Conservation (phyloP, 768 basidiomycete species). For the Boletus eberwhitei region DNA sequence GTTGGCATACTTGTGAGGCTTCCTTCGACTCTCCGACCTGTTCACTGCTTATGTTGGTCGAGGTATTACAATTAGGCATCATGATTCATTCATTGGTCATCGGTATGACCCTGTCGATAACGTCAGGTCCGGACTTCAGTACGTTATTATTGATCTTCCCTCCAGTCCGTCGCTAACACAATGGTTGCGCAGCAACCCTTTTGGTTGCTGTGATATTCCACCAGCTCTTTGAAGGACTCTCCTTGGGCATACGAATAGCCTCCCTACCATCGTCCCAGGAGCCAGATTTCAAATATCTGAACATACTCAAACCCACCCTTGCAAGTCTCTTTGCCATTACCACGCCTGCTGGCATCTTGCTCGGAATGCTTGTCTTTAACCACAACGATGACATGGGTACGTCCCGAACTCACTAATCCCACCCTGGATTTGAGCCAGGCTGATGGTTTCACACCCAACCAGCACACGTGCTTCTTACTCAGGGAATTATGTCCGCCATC, state of each 20-base stretch:
- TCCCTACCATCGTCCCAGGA: slow-evolving; percentile 47
- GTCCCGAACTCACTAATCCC: not conserved
- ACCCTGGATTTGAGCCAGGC: not conserved
- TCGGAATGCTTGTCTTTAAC: slow-evolving; percentile 52
- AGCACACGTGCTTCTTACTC: slow-evolving; percentile 53
- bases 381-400: slow-evolving; percentile 29
- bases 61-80: slow-evolving; percentile 82
- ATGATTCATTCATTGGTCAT: slow-evolving; percentile 84
- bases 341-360: slow-evolving; percentile 63
- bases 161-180: not conserved
- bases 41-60: not conserved
- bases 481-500: slow-evolving; percentile 77
- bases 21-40: not conserved
- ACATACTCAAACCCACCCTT: slow-evolving; percentile 49
- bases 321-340: slow-evolving; percentile 69
- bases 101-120: slow-evolving; percentile 71
- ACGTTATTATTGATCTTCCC: slow-evolving; percentile 25
- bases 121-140: slow-evolving; percentile 70
- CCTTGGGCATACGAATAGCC: slow-evolving; percentile 77
- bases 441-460: not conserved
- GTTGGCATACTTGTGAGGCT: slow-evolving; percentile 64
- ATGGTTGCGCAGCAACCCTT: slow-evolving; percentile 50
- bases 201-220: slow-evolving; percentile 77
- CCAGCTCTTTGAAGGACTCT: slow-evolving; percentile 81
- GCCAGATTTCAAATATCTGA: slow-evolving; percentile 18